Conservation (phyloP, 2,329 filamentous ascomycete species). For the Pseudocercospora crystallina region DNA sequence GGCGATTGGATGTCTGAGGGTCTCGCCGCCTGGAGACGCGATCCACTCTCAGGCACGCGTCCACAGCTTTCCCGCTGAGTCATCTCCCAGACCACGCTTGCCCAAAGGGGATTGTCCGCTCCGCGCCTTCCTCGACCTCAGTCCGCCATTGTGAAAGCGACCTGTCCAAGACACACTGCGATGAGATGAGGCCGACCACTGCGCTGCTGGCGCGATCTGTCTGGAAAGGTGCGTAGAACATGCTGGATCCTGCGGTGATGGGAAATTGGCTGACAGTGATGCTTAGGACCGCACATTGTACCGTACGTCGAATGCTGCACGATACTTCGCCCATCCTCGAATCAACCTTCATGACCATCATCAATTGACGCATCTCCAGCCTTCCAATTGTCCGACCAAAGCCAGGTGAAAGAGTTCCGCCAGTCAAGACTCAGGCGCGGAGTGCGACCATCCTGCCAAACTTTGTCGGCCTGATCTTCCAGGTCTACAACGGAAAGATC, state of each 20-base stretch:
- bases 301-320: slow-evolving; percentile 53
- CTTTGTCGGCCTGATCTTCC: slow-evolving; percentile 86
- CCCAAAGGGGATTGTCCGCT: too few relatives aligned
- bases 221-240: slow-evolving; percentile 70
- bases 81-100: too few relatives aligned
- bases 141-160: too few relatives aligned
- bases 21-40: slow-evolving; percentile 3
- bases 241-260: background rate
- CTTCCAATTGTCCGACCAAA: slow-evolving; percentile 64
- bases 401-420: slow-evolving; percentile 62
- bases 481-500: slow-evolving; percentile 86
- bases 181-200: slow-evolving; percentile 31
- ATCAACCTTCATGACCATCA: background rate
- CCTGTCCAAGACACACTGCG: slow-evolving; percentile 3
- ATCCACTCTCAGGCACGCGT: background rate
- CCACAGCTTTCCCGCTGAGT: too few relatives aligned
- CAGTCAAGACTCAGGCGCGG: slow-evolving; percentile 83
- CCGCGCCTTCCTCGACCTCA: too few relatives aligned
- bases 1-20: background rate
- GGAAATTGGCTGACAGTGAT: slow-evolving; percentile 14
- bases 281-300: slow-evolving; percentile 66
- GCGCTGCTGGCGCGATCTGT: slow-evolving; percentile 65
- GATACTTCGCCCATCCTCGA: background rate
- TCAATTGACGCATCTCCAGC: slow-evolving; percentile 35
- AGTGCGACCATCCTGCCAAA: slow-evolving; percentile 87